Evolutionary conservation across 2,329 filamentous ascomycete genomes (phyloP).

Genomic region (Cladorrhinum sp.): DNA sequence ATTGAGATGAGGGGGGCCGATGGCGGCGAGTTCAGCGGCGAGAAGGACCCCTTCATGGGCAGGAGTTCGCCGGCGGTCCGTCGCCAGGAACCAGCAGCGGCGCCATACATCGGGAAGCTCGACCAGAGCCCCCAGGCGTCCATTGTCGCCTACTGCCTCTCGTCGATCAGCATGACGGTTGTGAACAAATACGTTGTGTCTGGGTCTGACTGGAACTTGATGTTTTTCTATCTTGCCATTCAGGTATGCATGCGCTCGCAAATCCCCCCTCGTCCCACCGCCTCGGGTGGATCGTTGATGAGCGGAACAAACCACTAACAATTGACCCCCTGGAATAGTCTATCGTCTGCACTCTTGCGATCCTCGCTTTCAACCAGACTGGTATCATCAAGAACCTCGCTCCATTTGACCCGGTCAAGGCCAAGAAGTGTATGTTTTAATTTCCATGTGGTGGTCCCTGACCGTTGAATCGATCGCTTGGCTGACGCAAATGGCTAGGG

Average conservation of each 20-base stretch:
- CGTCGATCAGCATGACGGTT: slow-evolving; percentile 99
- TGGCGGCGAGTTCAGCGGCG: slow-evolving; percentile 46
- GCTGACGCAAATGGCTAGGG: slow-evolving; percentile 53
- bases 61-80: slow-evolving; percentile 39
- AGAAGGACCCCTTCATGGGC: slow-evolving; percentile 52
- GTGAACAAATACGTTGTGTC: slow-evolving; percentile 99
- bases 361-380: slow-evolving; percentile 74
- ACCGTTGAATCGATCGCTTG: background rate
- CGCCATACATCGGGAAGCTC: slow-evolving; percentile 45
- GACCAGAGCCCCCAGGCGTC: slow-evolving; percentile 76
- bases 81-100: slow-evolving; percentile 31
- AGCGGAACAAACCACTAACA: background rate
- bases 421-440: slow-evolving; percentile 74
- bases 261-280: slow-evolving; percentile 13
- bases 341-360: slow-evolving; percentile 81
- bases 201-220: slow-evolving; percentile 87
- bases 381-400: slow-evolving; percentile 80
- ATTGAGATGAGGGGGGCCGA: slow-evolving; percentile 65
- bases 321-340: slow-evolving; percentile 56
- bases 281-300: background rate
- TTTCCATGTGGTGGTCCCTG: background rate
- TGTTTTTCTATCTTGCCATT: slow-evolving; percentile 88
- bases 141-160: slow-evolving; percentile 85
- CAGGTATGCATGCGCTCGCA: slow-evolving; percentile 69
- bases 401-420: slow-evolving; percentile 82